phyloP scores from a whole-genome alignment of 2,329 filamentous ascomycete species.

The Elsinoe necatrix region DNA sequence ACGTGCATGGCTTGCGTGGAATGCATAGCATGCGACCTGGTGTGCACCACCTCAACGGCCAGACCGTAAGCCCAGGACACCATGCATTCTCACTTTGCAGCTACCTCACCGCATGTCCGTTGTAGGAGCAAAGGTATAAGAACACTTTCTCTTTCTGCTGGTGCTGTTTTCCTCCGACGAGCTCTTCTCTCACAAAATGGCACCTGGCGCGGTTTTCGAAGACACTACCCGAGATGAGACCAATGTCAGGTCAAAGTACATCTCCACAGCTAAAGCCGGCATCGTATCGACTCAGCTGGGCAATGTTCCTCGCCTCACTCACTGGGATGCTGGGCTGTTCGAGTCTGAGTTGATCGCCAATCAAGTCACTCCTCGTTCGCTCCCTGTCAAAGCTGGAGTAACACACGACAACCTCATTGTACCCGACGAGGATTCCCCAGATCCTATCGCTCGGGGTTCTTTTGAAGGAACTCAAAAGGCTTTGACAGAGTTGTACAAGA shows the following conservation, averaged over 20 bases:
- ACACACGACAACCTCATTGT: constrained; percentile 19
- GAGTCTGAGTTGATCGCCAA: constrained; percentile 19
- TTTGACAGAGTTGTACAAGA: constrained; percentile 21
- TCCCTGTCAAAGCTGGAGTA: constrained; percentile 17
- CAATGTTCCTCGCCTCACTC: not conserved
- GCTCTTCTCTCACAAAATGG: not conserved
- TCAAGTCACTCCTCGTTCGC: constrained; percentile 14
- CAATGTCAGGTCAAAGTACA: constrained; percentile 1
- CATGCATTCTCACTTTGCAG: not conserved
- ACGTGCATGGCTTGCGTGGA: constrained; percentile 1
- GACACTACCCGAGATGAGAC: not conserved
- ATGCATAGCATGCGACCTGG: not conserved
- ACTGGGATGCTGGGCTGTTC: constrained; percentile 20
- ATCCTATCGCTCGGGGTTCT: constrained; percentile 19
- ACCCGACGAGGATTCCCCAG: constrained; percentile 17
- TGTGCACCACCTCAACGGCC: not conserved
- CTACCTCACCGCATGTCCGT: not conserved
- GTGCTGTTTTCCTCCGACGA: not conserved
- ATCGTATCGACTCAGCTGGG: not conserved
- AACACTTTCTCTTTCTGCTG: not conserved
- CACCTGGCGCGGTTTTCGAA: constrained; percentile 1
- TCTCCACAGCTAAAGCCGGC: not conserved
- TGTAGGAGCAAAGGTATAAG: not conserved
- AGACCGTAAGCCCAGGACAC: not conserved
- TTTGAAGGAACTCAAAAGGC: constrained; percentile 21